A percentile compares a stretch with the other conserved stretches of the same genome.
Evolutionary conservation across 164 flowering plant species (phyloP).

Genomic region (Berberis thunbergii): DNA sequence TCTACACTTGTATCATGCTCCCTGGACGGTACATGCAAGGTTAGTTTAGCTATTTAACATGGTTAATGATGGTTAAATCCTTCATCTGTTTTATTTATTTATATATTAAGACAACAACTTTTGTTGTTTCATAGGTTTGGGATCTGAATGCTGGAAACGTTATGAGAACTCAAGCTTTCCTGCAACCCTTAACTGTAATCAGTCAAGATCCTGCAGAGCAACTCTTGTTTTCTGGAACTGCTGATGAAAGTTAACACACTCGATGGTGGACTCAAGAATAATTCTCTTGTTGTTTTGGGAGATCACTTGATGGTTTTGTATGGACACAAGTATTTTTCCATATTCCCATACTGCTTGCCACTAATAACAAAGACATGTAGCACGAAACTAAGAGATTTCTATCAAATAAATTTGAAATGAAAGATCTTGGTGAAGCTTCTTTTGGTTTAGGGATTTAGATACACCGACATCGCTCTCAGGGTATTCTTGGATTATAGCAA

Average conservation of each 20-base stretch:
- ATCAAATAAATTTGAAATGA: too few relatives aligned
- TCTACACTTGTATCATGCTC: constrained; percentile 41
- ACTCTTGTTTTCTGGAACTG: constrained; percentile 33
- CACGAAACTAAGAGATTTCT: too few relatives aligned
- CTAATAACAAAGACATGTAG: too few relatives aligned
- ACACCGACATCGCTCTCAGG: too few relatives aligned
- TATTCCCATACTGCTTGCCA: constrained; percentile 2
- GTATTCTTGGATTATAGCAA: too few relatives aligned
- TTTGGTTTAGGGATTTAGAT: too few relatives aligned
- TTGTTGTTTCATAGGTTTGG: constrained; percentile 32
- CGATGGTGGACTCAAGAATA: constrained; percentile 26
- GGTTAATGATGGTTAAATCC: not conserved
- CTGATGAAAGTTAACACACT: constrained; percentile 33
- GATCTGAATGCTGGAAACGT: constrained; percentile 29
- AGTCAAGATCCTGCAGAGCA: constrained; percentile 34
- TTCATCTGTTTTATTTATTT: not conserved
- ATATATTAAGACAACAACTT: not conserved
- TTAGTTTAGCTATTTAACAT: constrained; percentile 2
- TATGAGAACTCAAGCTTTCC: constrained; percentile 22
- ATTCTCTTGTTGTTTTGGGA: constrained; percentile 16
- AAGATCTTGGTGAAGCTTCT: too few relatives aligned
- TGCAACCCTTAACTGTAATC: constrained; percentile 31
- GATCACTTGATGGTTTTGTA: constrained; percentile 23
- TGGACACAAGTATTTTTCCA: constrained; percentile 56
- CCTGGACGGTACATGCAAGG: constrained; percentile 54